These are phyloP conservation scores for Eimeria tenella DNA, from an alignment of 169 alveolate genomes.

Conservation along the genomic window DNA sequence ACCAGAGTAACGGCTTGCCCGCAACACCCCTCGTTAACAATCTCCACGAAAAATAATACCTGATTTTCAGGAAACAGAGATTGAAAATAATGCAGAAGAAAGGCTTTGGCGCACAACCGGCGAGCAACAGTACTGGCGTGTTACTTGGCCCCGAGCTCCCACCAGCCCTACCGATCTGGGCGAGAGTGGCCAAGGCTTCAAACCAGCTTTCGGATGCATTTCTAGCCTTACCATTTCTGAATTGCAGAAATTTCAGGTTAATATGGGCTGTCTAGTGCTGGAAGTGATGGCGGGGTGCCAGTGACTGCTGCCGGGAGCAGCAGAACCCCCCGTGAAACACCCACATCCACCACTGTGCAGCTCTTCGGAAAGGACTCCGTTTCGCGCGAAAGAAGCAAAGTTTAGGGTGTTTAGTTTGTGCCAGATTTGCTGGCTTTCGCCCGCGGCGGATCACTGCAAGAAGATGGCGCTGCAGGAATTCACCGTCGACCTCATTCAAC, in stretches of 20 bases:
- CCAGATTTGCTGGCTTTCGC: too few species aligned
- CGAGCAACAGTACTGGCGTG: not conserved
- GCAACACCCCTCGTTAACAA: too few species aligned
- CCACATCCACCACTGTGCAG: too few species aligned
- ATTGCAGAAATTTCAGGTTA: not conserved
- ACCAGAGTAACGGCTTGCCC: too few species aligned
- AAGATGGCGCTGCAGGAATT: conserved; percentile 74
- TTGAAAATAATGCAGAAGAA: too few species aligned
- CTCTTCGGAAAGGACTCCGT: too few species aligned
- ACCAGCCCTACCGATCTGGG: not conserved
- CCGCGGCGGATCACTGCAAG: not conserved
- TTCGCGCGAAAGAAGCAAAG: too few species aligned
- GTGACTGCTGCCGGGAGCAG: not conserved
- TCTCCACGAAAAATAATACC: too few species aligned
- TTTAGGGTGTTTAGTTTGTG: too few species aligned
- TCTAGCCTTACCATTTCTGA: not conserved
- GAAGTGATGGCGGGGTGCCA: not conserved
- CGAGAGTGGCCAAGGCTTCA: not conserved
- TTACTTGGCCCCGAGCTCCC: not conserved
- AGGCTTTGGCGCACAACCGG: too few species aligned
- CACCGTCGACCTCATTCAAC: conserved; percentile 66
- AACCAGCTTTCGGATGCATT: not conserved
- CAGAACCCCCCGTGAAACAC: not conserved
- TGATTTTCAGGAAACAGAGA: too few species aligned
- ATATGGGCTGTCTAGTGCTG: not conserved